Evolutionary conservation across 345 rosid species (phyloP).

Genomic region (Aurinia saxatilis): DNA sequence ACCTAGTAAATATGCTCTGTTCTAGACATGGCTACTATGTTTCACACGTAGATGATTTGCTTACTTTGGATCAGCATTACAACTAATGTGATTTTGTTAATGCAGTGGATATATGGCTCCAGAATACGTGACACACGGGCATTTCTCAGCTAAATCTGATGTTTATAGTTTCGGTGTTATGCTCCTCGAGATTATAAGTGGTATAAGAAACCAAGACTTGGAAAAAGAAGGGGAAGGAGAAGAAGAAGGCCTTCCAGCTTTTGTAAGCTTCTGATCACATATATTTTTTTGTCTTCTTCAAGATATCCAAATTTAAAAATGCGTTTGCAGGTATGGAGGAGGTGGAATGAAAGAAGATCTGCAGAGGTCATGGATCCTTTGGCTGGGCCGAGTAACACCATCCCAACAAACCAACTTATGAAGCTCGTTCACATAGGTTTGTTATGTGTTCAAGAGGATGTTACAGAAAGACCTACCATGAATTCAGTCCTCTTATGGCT

Average conservation of each 20-base stretch:
- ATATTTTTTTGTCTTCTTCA: neutral
- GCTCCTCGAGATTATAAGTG: conserved; percentile 31
- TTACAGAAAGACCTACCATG: conserved; percentile 34
- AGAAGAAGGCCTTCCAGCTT: neutral
- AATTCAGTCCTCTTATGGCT: conserved; percentile 38
- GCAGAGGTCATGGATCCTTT: conserved; percentile 32
- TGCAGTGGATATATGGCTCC: conserved; percentile 42
- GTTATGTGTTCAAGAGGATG: conserved; percentile 44
- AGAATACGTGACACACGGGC: conserved; percentile 26
- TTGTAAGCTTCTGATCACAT: neutral
- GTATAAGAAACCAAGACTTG: conserved; percentile 29
- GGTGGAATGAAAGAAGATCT: conserved; percentile 35
- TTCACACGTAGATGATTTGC: too few species aligned
- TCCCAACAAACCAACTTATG: conserved; percentile 27
- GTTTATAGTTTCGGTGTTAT: conserved; percentile 36
- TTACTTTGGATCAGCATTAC: neutral
- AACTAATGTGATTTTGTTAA: neutral
- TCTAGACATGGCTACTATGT: too few species aligned
- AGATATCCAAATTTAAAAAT: neutral
- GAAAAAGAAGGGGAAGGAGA: conserved; percentile 8
- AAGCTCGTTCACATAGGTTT: conserved; percentile 45
- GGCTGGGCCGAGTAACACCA: neutral
- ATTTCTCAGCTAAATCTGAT: conserved; percentile 32
- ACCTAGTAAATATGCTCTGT: conserved; percentile 10
- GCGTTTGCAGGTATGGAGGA: conserved; percentile 35